phyloP scores from a whole-genome alignment of 1,139 yeast species.

The Debaryomyces robertsiae region DNA sequence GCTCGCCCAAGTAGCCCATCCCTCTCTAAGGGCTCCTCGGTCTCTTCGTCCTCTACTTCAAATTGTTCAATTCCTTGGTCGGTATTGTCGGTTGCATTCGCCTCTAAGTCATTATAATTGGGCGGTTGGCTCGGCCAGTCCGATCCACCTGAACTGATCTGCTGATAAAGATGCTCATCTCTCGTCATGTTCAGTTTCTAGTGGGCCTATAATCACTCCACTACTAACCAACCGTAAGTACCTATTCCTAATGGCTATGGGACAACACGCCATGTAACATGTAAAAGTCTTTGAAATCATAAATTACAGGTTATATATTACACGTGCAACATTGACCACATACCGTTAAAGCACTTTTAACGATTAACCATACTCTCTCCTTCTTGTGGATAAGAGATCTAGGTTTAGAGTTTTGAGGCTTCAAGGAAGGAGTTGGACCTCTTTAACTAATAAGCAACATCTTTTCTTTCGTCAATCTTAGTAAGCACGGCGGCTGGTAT shows the following conservation, averaged over 20 bases:
- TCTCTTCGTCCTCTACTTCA: conserved; percentile 41
- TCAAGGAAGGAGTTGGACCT: not conserved
- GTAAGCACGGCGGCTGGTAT: not conserved
- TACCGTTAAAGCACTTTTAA: not conserved
- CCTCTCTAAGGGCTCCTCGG: conserved; percentile 18
- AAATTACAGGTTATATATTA: conserved; percentile 1
- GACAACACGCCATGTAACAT: not conserved
- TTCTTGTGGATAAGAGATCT: conserved; percentile 6
- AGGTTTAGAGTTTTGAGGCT: not conserved
- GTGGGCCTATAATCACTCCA: not conserved
- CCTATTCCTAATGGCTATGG: conserved; percentile 2
- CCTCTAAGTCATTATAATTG: conserved; percentile 27
- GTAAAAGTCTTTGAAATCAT: not conserved
- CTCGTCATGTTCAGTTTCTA: conserved; percentile 3
- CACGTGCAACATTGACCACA: conserved; percentile 4
- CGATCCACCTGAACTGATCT: conserved; percentile 9
- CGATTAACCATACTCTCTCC: not conserved
- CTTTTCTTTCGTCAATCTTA: not conserved
- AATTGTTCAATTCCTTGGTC: conserved; percentile 36
- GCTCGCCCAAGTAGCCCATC: conserved; percentile 34
- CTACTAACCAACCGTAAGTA: not conserved
- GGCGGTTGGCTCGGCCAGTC: conserved; percentile 34
- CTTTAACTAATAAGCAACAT: conserved; percentile 1
- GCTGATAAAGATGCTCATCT: conserved; percentile 11
- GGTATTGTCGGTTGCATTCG: conserved; percentile 6